phyloP scores from a whole-genome alignment of 495 filamentous ascomycete species.

The Pyronema domesticum region DNA sequence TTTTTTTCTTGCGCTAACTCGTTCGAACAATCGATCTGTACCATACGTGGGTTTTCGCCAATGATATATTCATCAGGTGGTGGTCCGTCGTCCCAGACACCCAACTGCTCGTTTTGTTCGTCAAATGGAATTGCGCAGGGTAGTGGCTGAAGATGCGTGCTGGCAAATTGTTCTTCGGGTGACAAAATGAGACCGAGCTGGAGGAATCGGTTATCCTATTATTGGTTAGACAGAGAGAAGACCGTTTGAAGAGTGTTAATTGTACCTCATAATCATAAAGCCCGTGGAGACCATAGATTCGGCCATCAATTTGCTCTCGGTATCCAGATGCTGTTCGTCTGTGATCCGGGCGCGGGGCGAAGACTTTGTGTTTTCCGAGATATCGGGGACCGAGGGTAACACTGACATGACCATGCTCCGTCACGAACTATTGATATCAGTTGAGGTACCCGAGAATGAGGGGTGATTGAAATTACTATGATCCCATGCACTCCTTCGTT shows the following conservation, averaged over 20 bases:
- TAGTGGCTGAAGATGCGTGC: neutral
- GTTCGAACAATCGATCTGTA: neutral
- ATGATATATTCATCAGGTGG: constrained; percentile 14
- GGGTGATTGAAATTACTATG: constrained; percentile 10
- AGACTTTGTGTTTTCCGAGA: constrained; percentile 23
- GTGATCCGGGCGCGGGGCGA: constrained; percentile 11
- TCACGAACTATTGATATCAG: constrained; percentile 17
- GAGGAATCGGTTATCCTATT: constrained; percentile 18
- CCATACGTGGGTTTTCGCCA: constrained; percentile 3
- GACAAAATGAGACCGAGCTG: constrained; percentile 19
- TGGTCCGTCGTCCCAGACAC: constrained; percentile 20
- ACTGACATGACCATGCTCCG: constrained; percentile 10
- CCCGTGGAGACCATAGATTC: constrained; percentile 21
- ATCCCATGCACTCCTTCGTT: constrained; percentile 20
- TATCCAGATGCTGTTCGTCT: constrained; percentile 6
- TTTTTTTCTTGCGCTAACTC: neutral
- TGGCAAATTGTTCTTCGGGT: neutral
- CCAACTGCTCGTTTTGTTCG: constrained; percentile 11
- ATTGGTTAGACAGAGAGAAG: neutral
- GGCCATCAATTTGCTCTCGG: constrained; percentile 11
- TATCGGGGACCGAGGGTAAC: constrained; percentile 21
- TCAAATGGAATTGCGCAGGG: constrained; percentile 17
- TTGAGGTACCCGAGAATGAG: neutral
- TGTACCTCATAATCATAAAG: constrained; percentile 23
- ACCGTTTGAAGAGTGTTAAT: neutral